Conservation (phyloP, 2,329 filamentous ascomycete genomes). For the Knoxdaviesia capensis region DNA sequence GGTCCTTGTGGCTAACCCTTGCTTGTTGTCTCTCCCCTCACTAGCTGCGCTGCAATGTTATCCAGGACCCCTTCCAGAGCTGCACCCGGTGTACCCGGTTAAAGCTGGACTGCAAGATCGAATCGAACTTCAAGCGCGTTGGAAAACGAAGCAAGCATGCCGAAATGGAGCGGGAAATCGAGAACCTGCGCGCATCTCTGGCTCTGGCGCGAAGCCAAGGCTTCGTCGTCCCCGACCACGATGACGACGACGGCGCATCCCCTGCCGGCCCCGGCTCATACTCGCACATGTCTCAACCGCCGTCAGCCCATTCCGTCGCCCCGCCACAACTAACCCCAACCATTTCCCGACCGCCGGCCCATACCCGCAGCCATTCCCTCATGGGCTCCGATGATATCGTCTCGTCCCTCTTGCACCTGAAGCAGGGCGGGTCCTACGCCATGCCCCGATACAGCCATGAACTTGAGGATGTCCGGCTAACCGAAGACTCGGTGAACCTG, state of each 20-base stretch:
- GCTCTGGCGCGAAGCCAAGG: conserved; percentile 39
- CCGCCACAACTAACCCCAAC: too few species aligned
- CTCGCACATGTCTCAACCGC: conserved; percentile 6
- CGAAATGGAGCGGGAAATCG: conserved; percentile 73
- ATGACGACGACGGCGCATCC: conserved; percentile 29
- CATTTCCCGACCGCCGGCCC: conserved; percentile 21
- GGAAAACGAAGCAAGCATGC: conserved; percentile 69
- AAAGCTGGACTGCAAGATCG: conserved; percentile 68
- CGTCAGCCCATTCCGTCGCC: too few species aligned
- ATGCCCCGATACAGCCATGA: conserved; percentile 38
- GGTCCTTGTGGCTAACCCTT: conserved; percentile 5
- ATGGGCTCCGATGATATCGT: conserved; percentile 52
- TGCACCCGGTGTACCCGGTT: conserved; percentile 64
- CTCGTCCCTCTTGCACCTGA: conserved; percentile 44
- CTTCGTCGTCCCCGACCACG: conserved; percentile 30
- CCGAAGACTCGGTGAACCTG: conserved; percentile 38
- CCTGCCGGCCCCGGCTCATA: conserved; percentile 14
- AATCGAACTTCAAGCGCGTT: conserved; percentile 70
- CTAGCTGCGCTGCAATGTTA: conserved; percentile 65
- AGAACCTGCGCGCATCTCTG: conserved; percentile 41
- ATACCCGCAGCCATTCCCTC: conserved; percentile 39
- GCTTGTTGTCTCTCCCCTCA: not conserved
- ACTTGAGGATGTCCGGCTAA: conserved; percentile 42
- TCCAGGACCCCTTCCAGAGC: conserved; percentile 59
- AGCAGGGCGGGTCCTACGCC: conserved; percentile 42